phyloP scores from a whole-genome alignment of 1,139 yeast genomes.

The Yamadazyma triangularis region DNA sequence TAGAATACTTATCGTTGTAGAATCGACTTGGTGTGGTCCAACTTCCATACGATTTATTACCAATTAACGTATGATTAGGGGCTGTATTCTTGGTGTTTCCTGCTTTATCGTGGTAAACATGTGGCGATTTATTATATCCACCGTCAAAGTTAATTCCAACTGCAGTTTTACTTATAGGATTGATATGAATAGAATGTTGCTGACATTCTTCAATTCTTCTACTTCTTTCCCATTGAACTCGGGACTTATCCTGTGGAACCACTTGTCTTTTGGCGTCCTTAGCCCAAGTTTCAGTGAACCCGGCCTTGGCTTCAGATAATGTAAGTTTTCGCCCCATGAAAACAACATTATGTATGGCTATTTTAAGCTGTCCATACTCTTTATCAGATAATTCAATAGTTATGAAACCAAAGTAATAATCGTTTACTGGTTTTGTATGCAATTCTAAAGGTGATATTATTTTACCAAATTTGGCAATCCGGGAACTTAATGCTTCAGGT shows the following conservation, averaged over 20 bases:
- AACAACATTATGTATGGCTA: conserved; percentile 60
- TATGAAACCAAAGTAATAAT: conserved; percentile 62
- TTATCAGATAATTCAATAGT: conserved; percentile 50
- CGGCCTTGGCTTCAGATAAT: conserved; percentile 44
- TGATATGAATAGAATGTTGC: conserved; percentile 23
- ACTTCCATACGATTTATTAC: conserved; percentile 33
- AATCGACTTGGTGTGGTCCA: conserved; percentile 14
- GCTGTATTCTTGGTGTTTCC: conserved; percentile 35
- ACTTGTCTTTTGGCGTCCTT: conserved; percentile 31
- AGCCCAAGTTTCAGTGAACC: conserved; percentile 37
- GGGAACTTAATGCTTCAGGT: conserved; percentile 34
- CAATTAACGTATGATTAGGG: conserved; percentile 28
- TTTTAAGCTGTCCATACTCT: conserved; percentile 44
- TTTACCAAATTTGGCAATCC: conserved; percentile 50
- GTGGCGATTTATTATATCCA: conserved; percentile 33
- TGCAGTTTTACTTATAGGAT: conserved; percentile 17
- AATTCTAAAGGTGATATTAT: conserved; percentile 42
- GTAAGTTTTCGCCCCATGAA: conserved; percentile 70
- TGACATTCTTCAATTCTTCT: conserved; percentile 39
- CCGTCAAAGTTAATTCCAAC: conserved; percentile 12
- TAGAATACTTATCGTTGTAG: conserved; percentile 10
- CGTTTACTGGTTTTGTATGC: conserved; percentile 44
- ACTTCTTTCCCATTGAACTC: conserved; percentile 30
- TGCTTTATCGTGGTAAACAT: conserved; percentile 26
- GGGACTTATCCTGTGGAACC: conserved; percentile 26